These are phyloP conservation scores for Coemansia sp. DNA, from an alignment of 192 early-diverging fungal species.

Conservation along the genomic window DNA sequence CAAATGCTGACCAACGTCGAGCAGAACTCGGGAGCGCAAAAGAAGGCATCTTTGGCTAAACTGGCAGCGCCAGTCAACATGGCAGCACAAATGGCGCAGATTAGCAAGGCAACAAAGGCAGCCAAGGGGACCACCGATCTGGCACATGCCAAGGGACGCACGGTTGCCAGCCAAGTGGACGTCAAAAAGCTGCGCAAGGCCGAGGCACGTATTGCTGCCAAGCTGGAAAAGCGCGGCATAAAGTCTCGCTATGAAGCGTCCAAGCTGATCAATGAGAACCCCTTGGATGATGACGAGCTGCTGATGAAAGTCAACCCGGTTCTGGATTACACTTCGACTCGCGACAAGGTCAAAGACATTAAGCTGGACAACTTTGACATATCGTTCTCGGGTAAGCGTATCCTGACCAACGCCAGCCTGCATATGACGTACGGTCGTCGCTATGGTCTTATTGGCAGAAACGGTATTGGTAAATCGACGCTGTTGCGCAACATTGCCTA, in stretches of 20 bases:
- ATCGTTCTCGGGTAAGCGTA: slow-evolving; percentile 88
- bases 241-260: slow-evolving; percentile 72
- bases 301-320: slow-evolving; percentile 90
- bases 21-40: slow-evolving; percentile 30
- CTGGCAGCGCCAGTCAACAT: slow-evolving; percentile 62
- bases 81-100: slow-evolving; percentile 69
- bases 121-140: slow-evolving; percentile 60
- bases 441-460: slow-evolving; percentile 93
- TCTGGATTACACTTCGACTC: slow-evolving; percentile 74
- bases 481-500: slow-evolving; percentile 71
- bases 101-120: slow-evolving; percentile 57
- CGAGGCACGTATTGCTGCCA: slow-evolving; percentile 87
- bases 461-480: slow-evolving; percentile 87
- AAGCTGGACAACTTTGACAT: slow-evolving; percentile 97
- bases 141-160: slow-evolving; percentile 64
- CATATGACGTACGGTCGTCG: slow-evolving; percentile 83
- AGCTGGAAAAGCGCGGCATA: slow-evolving; percentile 78
- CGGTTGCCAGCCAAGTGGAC: slow-evolving; percentile 71
- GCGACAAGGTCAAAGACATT: slow-evolving; percentile 90
- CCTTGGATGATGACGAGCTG: slow-evolving; percentile 63
- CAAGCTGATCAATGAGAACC: slow-evolving; percentile 64
- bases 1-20: slow-evolving; percentile 54
- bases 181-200: slow-evolving; percentile 84
- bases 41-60: slow-evolving; percentile 44
- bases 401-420: slow-evolving; percentile 82